Base-by-base conservation (phyloP, 1,284 basidiomycete species). In the Ceratobasidium sp. region DNA sequence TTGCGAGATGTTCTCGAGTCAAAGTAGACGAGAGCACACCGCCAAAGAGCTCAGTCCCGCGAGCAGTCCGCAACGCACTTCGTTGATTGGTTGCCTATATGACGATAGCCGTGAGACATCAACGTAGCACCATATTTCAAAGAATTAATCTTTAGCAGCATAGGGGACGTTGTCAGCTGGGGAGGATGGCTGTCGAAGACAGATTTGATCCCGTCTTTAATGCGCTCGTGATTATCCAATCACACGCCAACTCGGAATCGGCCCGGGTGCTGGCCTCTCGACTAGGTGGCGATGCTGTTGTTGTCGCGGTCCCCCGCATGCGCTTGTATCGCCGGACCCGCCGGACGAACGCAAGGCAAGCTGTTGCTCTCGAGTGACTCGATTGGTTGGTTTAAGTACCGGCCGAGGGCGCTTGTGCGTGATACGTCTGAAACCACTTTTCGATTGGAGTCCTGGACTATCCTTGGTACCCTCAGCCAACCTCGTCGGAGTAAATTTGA, bases 1-100 rank as follows among this genome's bases (percentile, higher is more conserved):
- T 87, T 81, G 95, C 92, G 66, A 99, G 90, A 87, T 98, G 93
- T 88, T 99, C 97, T 83, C 97, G 90, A 56, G 93, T 91, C 82
- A 99, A 88, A 81, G 91, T 93, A 78, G 96, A 89, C 64, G 96
- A 97, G 81, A 99, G 90, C 77, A 97, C 91, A 85, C 97, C 97
- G 80, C 97, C 98, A 86, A 95, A 95, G 76, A 98, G 90, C 87
- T 99, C 97, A 79, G 95, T 92, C 86, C 98, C 96, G 81, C 97
- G 93, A 81, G 97, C 92, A 66, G 95, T 95, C 81, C 94, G 95
- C 85, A 99, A 89, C 71, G 96, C 93, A 69, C 97, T 97, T 82
- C 96, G 92, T 83, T 92, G 91, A 80, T 88, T 87, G 60, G 95
- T 96, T 86, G 93, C 93, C 96, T 96, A 81, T 18, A 79, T 61